These are phyloP conservation scores for Extremus antarcticus DNA, from an alignment of 495 filamentous ascomycete genomes.

Conservation along the genomic window DNA sequence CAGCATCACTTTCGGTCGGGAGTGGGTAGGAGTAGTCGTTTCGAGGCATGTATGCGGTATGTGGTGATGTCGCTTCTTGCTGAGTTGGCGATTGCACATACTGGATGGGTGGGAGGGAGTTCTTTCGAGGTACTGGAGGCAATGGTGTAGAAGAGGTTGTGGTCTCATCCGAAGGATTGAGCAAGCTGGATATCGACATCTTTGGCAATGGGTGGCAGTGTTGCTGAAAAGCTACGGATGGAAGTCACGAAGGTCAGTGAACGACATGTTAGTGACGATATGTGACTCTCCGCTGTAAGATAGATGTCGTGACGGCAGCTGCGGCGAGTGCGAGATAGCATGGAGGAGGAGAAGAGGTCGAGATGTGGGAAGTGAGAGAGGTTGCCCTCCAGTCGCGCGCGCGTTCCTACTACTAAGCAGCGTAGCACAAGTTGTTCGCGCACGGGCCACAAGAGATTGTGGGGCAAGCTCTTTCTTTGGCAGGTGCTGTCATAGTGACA, in stretches of 20 bases:
- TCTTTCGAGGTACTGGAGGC: constrained; percentile 2
- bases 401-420: background rate
- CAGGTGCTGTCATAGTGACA: background rate
- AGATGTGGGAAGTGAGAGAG: background rate
- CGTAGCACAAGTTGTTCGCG: no score
- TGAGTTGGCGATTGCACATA: constrained; percentile 9
- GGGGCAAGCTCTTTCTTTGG: background rate
- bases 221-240: no score
- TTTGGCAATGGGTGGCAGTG: no score
- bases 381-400: background rate
- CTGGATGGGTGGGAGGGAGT: constrained; percentile 1
- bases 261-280: no score
- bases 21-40: constrained; percentile 7
- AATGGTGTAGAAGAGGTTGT: background rate
- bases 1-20: constrained; percentile 24
- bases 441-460: background rate
- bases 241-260: no score
- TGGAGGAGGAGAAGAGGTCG: background rate
- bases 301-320: no score
- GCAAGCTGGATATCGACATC: no score
- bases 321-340: no score
- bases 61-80: constrained; percentile 1
- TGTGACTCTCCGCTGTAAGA: no score
- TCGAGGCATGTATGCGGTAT: background rate
- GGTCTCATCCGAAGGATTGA: constrained; percentile 18